Base-by-base conservation (phyloP, 179 eudicot genomes). In the Nepenthes alata region DNA sequence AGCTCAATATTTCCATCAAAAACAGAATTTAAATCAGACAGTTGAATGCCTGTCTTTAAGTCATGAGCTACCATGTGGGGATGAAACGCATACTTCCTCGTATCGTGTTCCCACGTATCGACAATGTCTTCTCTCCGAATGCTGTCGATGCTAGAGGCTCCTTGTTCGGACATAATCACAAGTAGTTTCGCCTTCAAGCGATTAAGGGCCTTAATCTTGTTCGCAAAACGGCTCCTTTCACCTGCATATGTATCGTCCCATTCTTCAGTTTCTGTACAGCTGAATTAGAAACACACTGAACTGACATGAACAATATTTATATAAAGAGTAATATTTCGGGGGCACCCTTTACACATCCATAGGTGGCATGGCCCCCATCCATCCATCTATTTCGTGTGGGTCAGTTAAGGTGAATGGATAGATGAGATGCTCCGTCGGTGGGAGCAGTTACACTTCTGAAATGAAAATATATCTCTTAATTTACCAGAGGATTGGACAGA, bases 161-260 rank as follows among this genome's bases (percentile, higher is more conserved):
- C 83, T 72, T 82, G 89, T 57, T 80, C 84, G 5, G 55, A 69
- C 82, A 84, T 34, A 34, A 79, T 66, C 35, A 77, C 72, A 3
- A 84, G 85, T 41, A 91, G 88, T 61, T 81, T 88, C 5, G 91
- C 96, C 70, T 84, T 88, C 70, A 91, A 65, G n/a, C 89, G 84
- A 16, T 91, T 91, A 54, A 86, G 81, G 9, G 96, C 91, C 78
- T 88, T 91, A 52, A 83, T 75, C 77, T 88, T 86, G 81, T 91
- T 91, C 2, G 86, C 85, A 64, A 88, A 82, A 36, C 44, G 66
- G 75, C 74, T 88, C 67, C 97, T 83, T 70, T 91, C 97, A 34
- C 96, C 97, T 91, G 73, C 70, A 79, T 41, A 15, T 2, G 2
- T 10, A 35, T 1, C 2, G 11, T n/a, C 58, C 7, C 37, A 35